Percentiles rank a stretch among this genome's conserved stretches.
These are phyloP conservation scores for Macadamia integrifolia DNA, from an alignment of 164 flowering plant species.

Conservation along the genomic window DNA sequence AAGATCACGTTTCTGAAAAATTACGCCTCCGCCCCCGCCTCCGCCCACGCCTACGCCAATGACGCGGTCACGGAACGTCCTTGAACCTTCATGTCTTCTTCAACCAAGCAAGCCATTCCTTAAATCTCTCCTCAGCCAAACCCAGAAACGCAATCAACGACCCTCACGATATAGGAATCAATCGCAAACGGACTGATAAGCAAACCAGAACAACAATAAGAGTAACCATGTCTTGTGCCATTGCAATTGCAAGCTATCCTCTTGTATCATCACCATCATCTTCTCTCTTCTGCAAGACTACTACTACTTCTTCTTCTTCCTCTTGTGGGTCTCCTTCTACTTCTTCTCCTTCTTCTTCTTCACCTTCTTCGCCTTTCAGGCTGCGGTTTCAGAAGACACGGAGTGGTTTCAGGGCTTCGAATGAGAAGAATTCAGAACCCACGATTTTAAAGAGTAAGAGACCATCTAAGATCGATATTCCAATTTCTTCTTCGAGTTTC, in stretches of 20 bases:
- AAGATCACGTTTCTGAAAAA: no score
- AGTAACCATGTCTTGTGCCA: slow-evolving; percentile 34
- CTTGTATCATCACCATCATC: slow-evolving; percentile 37
- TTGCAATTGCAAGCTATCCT: slow-evolving; percentile 20
- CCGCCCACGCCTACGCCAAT: no score
- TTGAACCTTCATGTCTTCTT: no score
- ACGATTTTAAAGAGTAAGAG: slow-evolving; percentile 60
- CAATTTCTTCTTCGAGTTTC: slow-evolving; percentile 34
- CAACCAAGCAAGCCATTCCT: no score
- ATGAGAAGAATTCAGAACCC: slow-evolving; percentile 8
- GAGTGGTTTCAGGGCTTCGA: slow-evolving; percentile 21
- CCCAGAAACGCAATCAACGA: no score
- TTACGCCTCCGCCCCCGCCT: no score
- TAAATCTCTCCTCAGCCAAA: no score
- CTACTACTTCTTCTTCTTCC: slow-evolving; percentile 20
- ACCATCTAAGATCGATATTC: slow-evolving; percentile 68
- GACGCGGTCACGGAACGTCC: no score
- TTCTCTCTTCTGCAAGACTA: slow-evolving; percentile 22
- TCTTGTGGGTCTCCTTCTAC: slow-evolving; percentile 5
- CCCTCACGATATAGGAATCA: no score
- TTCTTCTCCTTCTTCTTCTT: slow-evolving; percentile 3
- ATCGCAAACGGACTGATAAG: no score
- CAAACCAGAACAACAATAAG: not conserved
- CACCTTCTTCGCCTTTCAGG: slow-evolving; percentile 22
- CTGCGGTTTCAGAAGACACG: slow-evolving; percentile 36